Evolutionary conservation across 768 basidiomycete species (phyloP).

Genomic region (Lentinula raphanica): DNA sequence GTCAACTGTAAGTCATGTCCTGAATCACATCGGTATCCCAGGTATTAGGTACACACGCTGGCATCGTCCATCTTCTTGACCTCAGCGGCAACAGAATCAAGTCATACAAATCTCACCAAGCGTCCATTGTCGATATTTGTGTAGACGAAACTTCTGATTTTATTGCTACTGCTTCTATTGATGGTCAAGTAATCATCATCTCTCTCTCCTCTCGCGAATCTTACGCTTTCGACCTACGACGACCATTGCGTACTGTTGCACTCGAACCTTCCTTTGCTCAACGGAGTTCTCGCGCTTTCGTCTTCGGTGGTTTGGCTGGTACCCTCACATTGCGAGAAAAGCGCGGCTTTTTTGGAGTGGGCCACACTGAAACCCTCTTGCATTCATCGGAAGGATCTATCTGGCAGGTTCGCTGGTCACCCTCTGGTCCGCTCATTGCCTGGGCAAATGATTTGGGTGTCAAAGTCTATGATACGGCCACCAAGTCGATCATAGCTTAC

Average conservation of each 20-base stretch:
- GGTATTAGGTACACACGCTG: conserved; percentile 90
- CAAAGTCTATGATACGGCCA: conserved; percentile 84
- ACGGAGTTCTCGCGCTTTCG: conserved; percentile 69
- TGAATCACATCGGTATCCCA: conserved; percentile 23
- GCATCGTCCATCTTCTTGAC: conserved; percentile 85
- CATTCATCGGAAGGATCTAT: conserved; percentile 90
- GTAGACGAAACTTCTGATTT: conserved; percentile 85
- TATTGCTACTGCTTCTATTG: conserved; percentile 87
- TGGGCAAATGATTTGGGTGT: conserved; percentile 97
- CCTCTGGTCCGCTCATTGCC: conserved; percentile 71
- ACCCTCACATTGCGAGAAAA: conserved; percentile 86
- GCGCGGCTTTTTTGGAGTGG: conserved; percentile 67
- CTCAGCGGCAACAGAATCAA: conserved; percentile 77
- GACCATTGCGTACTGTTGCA: conserved; percentile 85
- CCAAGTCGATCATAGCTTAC: conserved; percentile 73
- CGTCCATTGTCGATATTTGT: conserved; percentile 79
- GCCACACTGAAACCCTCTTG: conserved; percentile 83
- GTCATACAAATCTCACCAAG: conserved; percentile 85
- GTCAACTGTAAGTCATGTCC: neutral
- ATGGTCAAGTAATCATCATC: conserved; percentile 90
- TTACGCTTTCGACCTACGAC: conserved; percentile 85
- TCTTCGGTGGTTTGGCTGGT: conserved; percentile 91
- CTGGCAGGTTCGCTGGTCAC: conserved; percentile 80
- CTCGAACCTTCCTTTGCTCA: conserved; percentile 89
- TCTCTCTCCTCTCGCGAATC: conserved; percentile 68